These are phyloP conservation scores for Sphagnurus paluster DNA, from an alignment of 1,284 basidiomycete genomes.

Conservation along the genomic window DNA sequence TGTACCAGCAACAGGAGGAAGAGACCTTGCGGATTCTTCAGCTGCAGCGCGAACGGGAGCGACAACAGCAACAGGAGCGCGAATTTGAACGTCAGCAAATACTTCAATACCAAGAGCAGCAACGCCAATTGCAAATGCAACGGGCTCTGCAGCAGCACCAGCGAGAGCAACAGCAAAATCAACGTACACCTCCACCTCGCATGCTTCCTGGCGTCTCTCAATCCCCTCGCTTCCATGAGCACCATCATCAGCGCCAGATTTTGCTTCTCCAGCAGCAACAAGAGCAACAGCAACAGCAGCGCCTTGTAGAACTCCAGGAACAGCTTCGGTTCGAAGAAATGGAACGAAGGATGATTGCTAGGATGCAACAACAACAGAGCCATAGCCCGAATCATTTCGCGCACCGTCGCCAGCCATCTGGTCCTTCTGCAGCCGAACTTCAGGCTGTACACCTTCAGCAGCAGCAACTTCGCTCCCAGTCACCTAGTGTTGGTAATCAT, in stretches of 20 bases:
- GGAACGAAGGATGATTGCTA: conserved; percentile 56
- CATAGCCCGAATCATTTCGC: conserved; percentile 32
- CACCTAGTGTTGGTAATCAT: conserved; percentile 48
- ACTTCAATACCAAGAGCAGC: conserved; percentile 42
- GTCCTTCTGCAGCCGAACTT: conserved; percentile 37
- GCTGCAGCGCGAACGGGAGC: conserved; percentile 40
- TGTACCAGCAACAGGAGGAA: conserved; percentile 38
- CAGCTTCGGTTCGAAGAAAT: conserved; percentile 62
- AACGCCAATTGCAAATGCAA: conserved; percentile 23
- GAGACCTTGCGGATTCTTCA: conserved; percentile 38
- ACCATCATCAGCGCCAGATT: conserved; percentile 63
- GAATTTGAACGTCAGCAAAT: conserved; percentile 41
- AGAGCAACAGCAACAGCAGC: conserved; percentile 56
- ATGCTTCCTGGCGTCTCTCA: conserved; percentile 66
- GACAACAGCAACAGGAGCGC: conserved; percentile 37
- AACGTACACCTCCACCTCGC: conserved; percentile 62
- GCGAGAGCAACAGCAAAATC: conserved; percentile 42
- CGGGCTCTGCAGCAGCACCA: conserved; percentile 29
- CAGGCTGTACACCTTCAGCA: conserved; percentile 38
- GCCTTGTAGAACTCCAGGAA: conserved; percentile 59
- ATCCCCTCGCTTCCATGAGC: conserved; percentile 71
- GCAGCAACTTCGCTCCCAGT: conserved; percentile 43
- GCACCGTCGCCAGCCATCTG: conserved; percentile 41
- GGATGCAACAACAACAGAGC: conserved; percentile 43
- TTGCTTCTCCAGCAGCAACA: conserved; percentile 59